These are phyloP conservation scores for Pyrenopolyporus hunteri DNA, from an alignment of 495 filamentous ascomycete species.

Conservation along the genomic window DNA sequence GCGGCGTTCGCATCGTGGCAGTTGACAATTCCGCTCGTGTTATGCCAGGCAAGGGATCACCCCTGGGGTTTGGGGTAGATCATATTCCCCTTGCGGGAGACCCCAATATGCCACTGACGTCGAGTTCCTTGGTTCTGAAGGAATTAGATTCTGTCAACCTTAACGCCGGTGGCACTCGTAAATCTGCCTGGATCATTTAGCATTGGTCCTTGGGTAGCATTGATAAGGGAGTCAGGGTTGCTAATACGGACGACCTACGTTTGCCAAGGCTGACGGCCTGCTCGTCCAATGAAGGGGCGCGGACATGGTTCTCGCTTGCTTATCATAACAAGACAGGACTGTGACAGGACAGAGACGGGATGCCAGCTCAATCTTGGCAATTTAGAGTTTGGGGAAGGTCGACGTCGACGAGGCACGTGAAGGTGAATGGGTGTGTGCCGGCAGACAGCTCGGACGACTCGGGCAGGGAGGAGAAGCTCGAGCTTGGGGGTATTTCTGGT, in stretches of 20 bases:
- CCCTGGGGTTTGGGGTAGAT: neutral
- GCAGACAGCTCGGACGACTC: slow-evolving; percentile 24
- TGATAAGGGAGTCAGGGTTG: slow-evolving; percentile 11
- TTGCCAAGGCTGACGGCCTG: slow-evolving; percentile 3
- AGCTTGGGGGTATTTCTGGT: slow-evolving; percentile 18
- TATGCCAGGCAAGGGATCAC: neutral
- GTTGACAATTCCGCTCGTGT: neutral
- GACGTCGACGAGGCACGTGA: slow-evolving; percentile 12
- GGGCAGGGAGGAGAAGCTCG: too few relatives aligned
- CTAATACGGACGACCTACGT: slow-evolving; percentile 13
- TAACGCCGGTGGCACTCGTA: slow-evolving; percentile 8
- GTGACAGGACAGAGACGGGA: slow-evolving; percentile 25
- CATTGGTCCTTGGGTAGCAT: slow-evolving; percentile 13
- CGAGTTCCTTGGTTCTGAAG: slow-evolving; percentile 5
- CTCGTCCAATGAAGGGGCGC: slow-evolving; percentile 12
- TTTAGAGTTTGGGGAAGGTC: slow-evolving; percentile 17
- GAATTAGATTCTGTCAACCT: slow-evolving; percentile 4
- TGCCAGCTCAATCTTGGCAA: slow-evolving; percentile 33
- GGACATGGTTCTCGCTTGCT: slow-evolving; percentile 2
- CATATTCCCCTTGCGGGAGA: neutral
- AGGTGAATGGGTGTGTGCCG: slow-evolving; percentile 14
- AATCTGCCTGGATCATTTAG: slow-evolving; percentile 3
- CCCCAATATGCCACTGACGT: neutral
- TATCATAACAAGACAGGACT: slow-evolving; percentile 25
- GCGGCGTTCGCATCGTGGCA: neutral